A percentile compares a stretch with the other conserved stretches of the same genome.
Evolutionary conservation across 495 filamentous ascomycete genomes (phyloP).

Genomic region (Penicillium lagena): DNA sequence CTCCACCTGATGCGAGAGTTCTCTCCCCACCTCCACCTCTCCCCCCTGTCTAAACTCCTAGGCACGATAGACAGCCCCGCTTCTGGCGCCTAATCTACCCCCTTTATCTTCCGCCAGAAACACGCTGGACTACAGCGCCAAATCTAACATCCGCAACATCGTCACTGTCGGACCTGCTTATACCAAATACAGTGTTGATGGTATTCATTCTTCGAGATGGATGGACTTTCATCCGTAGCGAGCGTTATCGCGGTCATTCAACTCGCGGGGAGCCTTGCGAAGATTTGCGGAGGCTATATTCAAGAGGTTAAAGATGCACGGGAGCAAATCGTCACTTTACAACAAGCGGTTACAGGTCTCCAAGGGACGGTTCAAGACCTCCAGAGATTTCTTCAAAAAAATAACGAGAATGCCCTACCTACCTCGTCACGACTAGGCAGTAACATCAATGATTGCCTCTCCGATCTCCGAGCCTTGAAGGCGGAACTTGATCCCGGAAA

Average conservation of each 20-base stretch:
- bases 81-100: too few relatives aligned
- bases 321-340: slow-evolving; percentile 15
- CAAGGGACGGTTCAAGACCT: slow-evolving; percentile 15
- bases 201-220: slow-evolving; percentile 6
- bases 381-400: slow-evolving; percentile 10
- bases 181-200: too few relatives aligned
- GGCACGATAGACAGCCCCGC: too few relatives aligned
- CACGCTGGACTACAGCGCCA: too few relatives aligned
- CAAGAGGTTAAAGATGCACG: slow-evolving; percentile 20
- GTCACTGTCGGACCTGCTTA: too few relatives aligned
- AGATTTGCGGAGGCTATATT: slow-evolving; percentile 25
- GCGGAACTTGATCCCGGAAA: slow-evolving; percentile 16
- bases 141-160: too few relatives aligned
- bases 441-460: slow-evolving; percentile 17
- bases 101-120: too few relatives aligned
- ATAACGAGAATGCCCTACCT: slow-evolving; percentile 7
- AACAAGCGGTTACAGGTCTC: slow-evolving; percentile 11
- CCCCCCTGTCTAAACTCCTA: too few relatives aligned
- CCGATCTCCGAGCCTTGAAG: slow-evolving; percentile 18
- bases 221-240: slow-evolving; percentile 8
- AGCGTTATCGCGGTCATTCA: slow-evolving; percentile 24
- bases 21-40: too few relatives aligned
- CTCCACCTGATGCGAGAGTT: too few relatives aligned
- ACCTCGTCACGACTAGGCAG: slow-evolving; percentile 12
- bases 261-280: slow-evolving; percentile 17